phyloP scores from a whole-genome alignment of 2,329 filamentous ascomycete species.

The Talaromyces sp. region DNA sequence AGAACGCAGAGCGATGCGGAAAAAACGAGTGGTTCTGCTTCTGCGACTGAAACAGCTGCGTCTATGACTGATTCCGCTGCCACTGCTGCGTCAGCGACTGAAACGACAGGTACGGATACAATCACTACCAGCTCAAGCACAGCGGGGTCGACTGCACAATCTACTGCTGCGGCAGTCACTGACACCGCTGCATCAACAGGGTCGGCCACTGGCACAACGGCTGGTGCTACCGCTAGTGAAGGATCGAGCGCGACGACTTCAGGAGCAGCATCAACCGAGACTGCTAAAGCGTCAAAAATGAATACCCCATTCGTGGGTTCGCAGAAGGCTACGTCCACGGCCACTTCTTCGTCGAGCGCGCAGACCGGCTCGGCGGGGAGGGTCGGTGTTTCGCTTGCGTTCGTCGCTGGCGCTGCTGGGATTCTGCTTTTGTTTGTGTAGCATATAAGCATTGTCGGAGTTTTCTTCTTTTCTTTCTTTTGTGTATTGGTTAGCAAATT shows the following conservation, averaged over 20 bases:
- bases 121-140: neutral
- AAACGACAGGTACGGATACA: neutral
- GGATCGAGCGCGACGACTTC: neutral
- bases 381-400: constrained; percentile 29
- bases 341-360: constrained; percentile 17
- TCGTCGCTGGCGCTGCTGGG: constrained; percentile 32
- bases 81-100: neutral
- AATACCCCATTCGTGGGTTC: constrained; percentile 18
- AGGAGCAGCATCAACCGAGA: neutral
- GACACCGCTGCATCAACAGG: neutral
- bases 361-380: constrained; percentile 25
- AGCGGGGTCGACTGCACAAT: neutral
- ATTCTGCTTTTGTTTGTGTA: constrained; percentile 29
- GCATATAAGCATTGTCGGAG: neutral
- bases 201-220: neutral
- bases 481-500: constrained; percentile 1
- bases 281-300: constrained; percentile 17
- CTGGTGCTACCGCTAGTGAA: neutral
- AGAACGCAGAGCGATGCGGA: neutral
- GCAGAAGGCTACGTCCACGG: constrained; percentile 16
- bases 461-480: neutral
- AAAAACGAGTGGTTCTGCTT: neutral
- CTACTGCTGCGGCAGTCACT: neutral
- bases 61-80: neutral
- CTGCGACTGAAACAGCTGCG: neutral